Conservation (phyloP, 805 yeast species). For the Alloascoidea hylecoeti region DNA sequence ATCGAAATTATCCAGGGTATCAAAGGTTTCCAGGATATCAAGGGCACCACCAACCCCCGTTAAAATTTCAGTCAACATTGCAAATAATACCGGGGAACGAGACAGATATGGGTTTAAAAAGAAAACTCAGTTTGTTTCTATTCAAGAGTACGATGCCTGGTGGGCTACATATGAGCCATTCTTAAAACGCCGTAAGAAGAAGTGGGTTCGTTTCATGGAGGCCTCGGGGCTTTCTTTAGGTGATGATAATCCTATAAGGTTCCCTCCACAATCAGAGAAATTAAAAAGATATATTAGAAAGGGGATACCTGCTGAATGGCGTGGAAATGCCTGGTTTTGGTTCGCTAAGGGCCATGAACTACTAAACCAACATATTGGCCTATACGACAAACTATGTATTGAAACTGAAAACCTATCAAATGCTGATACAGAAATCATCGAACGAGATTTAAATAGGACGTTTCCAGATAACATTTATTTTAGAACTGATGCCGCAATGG, state of each 20-base stretch:
- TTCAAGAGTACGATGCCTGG: constrained; percentile 59
- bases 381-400: constrained; percentile 54
- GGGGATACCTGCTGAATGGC: constrained; percentile 95
- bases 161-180: constrained; percentile 54
- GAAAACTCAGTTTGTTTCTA: constrained; percentile 35
- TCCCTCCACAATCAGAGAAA: constrained; percentile 41
- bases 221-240: constrained; percentile 49
- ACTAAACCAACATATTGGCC: constrained; percentile 46
- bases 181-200: constrained; percentile 47
- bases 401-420: constrained; percentile 40
- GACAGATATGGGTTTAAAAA: constrained; percentile 89
- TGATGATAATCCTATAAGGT: constrained; percentile 17
- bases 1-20: no score
- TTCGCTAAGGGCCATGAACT: constrained; percentile 74
- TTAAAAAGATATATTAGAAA: constrained; percentile 71
- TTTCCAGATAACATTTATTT: constrained; percentile 89
- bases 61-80: no score
- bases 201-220: constrained; percentile 61
- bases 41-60: no score
- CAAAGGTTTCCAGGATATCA: no score
- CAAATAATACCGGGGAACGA: no score
- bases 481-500: constrained; percentile 17
- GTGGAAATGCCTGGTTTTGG: constrained; percentile 95
- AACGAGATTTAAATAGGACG: constrained; percentile 84
- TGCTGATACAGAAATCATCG: constrained; percentile 83